Conservation (phyloP, 495 filamentous ascomycete species). For the Pyrenopolyporus hunteri region DNA sequence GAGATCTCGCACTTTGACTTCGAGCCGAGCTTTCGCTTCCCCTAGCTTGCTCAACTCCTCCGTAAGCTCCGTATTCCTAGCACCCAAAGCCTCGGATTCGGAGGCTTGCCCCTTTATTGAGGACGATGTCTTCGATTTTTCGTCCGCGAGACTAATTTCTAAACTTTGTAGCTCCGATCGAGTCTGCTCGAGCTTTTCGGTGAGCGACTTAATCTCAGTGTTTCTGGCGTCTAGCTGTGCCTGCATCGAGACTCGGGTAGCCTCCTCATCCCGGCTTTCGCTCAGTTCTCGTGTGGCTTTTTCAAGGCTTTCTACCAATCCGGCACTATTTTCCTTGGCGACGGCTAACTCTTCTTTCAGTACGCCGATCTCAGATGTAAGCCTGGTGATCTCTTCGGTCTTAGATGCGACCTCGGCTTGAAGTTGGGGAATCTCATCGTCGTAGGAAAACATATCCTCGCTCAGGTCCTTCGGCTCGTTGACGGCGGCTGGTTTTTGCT, state of each 20-base stretch:
- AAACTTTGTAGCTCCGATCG: conserved; percentile 60
- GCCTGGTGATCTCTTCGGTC: conserved; percentile 47
- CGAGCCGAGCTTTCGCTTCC: conserved; percentile 43
- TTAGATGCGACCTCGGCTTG: conserved; percentile 65
- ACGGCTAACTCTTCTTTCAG: conserved; percentile 51
- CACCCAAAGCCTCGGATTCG: conserved; percentile 32
- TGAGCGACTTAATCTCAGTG: conserved; percentile 53
- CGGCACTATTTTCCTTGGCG: conserved; percentile 68
- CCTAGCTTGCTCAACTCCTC: conserved; percentile 39
- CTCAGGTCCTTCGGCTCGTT: conserved; percentile 51
- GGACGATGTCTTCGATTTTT: conserved; percentile 51
- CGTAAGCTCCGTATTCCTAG: conserved; percentile 50
- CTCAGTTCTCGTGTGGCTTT: conserved; percentile 63
- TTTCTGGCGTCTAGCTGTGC: conserved; percentile 57
- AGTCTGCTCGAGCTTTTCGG: conserved; percentile 57
- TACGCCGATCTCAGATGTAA: conserved; percentile 45
- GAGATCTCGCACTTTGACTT: conserved; percentile 43
- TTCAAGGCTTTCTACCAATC: conserved; percentile 68
- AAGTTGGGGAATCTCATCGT: conserved; percentile 69
- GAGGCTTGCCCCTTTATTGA: conserved; percentile 47
- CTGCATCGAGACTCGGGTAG: conserved; percentile 56
- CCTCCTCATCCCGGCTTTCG: conserved; percentile 62
- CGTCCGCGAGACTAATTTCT: conserved; percentile 57
- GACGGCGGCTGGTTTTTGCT: conserved; percentile 48
- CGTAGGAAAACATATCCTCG: conserved; percentile 90